phyloP scores from a whole-genome alignment of 2,329 filamentous ascomycete genomes.

The Aspergillus glaucus region DNA sequence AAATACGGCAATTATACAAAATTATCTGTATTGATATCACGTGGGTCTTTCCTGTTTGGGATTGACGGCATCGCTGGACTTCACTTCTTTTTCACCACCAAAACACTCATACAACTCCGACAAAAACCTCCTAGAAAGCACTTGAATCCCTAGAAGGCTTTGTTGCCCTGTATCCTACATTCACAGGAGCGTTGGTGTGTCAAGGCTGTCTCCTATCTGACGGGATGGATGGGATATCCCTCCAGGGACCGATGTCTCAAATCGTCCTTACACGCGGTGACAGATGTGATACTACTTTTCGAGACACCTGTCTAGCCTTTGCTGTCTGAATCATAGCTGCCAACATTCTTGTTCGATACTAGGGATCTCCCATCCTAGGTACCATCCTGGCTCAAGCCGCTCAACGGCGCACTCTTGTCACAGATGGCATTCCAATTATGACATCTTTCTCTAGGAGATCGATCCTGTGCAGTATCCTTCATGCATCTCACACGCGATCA shows the following conservation, averaged over 20 bases:
- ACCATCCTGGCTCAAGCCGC: background rate
- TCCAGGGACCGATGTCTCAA: background rate
- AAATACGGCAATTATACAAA: too few relatives aligned
- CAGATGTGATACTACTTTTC: background rate
- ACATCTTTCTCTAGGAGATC: background rate
- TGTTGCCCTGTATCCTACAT: background rate
- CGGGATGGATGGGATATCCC: background rate
- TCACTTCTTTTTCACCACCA: too few relatives aligned
- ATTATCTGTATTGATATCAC: too few relatives aligned
- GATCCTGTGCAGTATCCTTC: background rate
- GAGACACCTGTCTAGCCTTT: background rate
- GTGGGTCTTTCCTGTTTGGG: too few relatives aligned
- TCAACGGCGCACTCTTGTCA: background rate
- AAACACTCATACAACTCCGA: too few relatives aligned
- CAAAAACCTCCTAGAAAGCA: too few relatives aligned
- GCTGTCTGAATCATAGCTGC: too few relatives aligned
- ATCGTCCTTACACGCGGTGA: background rate
- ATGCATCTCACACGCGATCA: background rate
- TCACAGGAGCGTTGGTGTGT: background rate
- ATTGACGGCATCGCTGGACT: too few relatives aligned
- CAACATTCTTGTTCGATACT: too few relatives aligned
- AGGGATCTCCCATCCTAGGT: too few relatives aligned
- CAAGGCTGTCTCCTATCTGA: background rate
- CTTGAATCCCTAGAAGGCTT: too few relatives aligned
- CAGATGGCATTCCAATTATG: background rate